Conservation (phyloP, 2,329 filamentous ascomycete genomes). For the Pyrenophora graminea region DNA sequence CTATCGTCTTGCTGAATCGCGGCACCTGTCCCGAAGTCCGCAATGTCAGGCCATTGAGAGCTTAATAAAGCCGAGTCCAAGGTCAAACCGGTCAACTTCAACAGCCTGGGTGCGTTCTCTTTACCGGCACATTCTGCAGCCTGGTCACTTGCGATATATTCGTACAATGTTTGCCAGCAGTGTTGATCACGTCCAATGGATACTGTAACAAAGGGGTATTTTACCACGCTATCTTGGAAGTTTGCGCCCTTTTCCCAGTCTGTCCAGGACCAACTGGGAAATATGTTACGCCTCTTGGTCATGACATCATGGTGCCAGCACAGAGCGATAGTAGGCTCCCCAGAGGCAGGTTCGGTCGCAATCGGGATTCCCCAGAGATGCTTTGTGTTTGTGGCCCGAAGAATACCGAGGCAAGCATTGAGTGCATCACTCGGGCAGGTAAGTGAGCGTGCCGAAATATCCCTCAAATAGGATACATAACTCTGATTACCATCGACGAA, state of each 20-base stretch:
- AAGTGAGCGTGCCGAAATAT: background rate
- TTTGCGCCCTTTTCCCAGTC: background rate
- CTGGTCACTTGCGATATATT: background rate
- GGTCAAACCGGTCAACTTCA: background rate
- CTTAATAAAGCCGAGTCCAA: background rate
- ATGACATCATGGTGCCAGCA: background rate
- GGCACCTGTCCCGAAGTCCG: background rate
- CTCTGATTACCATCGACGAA: background rate
- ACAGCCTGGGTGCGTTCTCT: background rate
- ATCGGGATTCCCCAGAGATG: background rate
- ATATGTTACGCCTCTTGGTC: background rate
- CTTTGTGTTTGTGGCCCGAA: background rate
- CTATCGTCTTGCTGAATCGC: background rate
- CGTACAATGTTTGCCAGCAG: background rate
- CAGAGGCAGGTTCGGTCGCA: background rate
- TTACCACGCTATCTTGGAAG: background rate
- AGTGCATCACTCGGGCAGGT: background rate
- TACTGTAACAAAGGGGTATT: background rate
- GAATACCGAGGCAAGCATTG: background rate
- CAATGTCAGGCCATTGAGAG: background rate
- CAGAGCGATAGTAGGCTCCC: no score
- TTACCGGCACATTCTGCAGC: background rate
- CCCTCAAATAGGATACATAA: background rate
- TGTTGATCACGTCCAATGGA: no score
- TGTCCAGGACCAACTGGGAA: conserved; percentile 3